Conservation (phyloP, 176 grass and related monocot genomes). For the Cymbopogon citratus region DNA sequence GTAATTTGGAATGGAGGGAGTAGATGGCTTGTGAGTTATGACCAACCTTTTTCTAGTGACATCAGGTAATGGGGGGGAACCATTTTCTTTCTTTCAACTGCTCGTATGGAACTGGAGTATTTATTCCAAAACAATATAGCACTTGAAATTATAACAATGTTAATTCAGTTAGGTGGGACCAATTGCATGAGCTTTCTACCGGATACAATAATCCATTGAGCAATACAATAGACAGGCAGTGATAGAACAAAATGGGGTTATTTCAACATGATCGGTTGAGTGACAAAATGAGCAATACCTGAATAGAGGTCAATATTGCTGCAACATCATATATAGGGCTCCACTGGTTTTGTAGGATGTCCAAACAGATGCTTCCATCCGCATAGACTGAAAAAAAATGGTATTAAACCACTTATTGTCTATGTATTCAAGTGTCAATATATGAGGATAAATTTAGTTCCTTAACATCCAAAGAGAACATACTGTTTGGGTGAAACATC, state of each 20-base stretch:
- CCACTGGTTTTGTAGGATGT: slow-evolving; percentile 98
- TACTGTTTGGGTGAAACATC: slow-evolving; percentile 99
- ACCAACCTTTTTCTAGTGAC: neutral
- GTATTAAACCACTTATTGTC: slow-evolving; percentile 1
- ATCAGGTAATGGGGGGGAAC: neutral
- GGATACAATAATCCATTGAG: neutral
- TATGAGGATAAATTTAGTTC: neutral
- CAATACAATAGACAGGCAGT: neutral
- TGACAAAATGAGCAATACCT: slow-evolving; percentile 43
- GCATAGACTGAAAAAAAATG: slow-evolving; percentile 58
- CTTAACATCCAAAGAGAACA: slow-evolving; percentile 12
- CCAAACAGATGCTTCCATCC: slow-evolving; percentile 97
- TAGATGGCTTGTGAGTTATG: neutral
- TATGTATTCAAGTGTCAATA: neutral
- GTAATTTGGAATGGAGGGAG: neutral
- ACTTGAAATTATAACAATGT: neutral
- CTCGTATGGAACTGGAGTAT: neutral
- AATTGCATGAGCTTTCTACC: neutral
- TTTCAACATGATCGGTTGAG: neutral
- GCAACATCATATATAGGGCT: slow-evolving; percentile 99
- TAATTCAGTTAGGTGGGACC: neutral
- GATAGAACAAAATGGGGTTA: neutral
- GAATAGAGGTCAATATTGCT: slow-evolving; percentile 90
- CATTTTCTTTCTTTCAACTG: neutral
- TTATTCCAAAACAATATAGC: neutral